These are phyloP conservation scores for Saccharomyces hybrid DNA, from an alignment of 1,139 yeast species.

Conservation along the genomic window DNA sequence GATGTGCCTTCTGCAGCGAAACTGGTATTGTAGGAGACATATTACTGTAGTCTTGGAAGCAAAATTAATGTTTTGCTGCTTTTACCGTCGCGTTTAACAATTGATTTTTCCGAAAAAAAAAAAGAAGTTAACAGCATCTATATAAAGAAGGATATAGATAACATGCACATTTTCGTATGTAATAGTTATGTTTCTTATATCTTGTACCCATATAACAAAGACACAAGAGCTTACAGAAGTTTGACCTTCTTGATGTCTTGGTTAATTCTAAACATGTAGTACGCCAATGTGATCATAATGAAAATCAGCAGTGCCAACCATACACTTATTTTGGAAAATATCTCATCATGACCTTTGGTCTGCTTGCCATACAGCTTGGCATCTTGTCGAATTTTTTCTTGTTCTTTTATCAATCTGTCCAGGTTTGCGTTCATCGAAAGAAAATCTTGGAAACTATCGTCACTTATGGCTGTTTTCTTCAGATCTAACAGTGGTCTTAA, in stretches of 20 bases:
- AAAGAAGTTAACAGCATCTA: neutral
- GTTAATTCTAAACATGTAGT: slow-evolving; percentile 30
- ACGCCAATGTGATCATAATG: slow-evolving; percentile 23
- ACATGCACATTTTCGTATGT: neutral
- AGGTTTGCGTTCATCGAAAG: slow-evolving; percentile 22
- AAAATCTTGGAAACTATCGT: slow-evolving; percentile 22
- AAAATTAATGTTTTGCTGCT: neutral
- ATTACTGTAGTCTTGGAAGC: neutral
- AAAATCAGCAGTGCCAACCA: slow-evolving; percentile 26
- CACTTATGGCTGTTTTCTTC: neutral
- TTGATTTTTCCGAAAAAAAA: neutral
- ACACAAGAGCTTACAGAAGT: slow-evolving; percentile 13
- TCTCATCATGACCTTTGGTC: slow-evolving; percentile 17
- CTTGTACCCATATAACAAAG: neutral
- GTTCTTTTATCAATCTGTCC: slow-evolving; percentile 23
- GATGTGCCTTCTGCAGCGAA: neutral
- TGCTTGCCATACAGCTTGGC: slow-evolving; percentile 7
- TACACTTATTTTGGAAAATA: slow-evolving; percentile 23
- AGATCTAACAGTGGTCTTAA: neutral
- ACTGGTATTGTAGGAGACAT: neutral
- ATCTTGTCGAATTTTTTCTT: slow-evolving; percentile 22
- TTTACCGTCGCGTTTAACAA: no score
- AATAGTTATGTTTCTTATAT: neutral
- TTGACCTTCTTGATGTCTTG: slow-evolving; percentile 31
- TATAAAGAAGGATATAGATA: neutral